These are phyloP conservation scores for Dactylellina drechsleri DNA, from an alignment of 2,329 filamentous ascomycete species.

Conservation along the genomic window DNA sequence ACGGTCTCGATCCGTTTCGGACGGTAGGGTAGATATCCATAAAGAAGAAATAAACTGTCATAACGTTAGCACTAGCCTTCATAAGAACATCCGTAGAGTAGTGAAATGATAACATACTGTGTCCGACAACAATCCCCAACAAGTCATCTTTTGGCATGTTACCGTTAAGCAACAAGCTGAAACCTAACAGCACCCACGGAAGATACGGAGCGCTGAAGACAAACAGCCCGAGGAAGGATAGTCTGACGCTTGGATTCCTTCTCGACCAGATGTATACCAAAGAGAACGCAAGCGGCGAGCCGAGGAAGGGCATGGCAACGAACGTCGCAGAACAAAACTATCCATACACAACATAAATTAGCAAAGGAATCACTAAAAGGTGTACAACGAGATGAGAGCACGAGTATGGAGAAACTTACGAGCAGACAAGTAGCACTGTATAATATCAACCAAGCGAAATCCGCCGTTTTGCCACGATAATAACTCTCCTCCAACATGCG, in stretches of 20 bases:
- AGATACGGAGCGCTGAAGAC: conserved; percentile 94
- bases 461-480: conserved; percentile 84
- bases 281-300: conserved; percentile 90
- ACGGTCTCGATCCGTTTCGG: conserved; percentile 81
- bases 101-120: conserved; percentile 66
- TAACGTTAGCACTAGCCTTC: background rate
- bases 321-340: conserved; percentile 48
- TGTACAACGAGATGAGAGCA: no score
- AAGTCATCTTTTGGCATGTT: conserved; percentile 94
- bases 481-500: conserved; percentile 91
- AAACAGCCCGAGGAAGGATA: conserved; percentile 87
- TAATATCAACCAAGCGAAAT: conserved; percentile 92
- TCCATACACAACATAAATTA: background rate
- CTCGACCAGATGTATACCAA: conserved; percentile 98
- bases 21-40: conserved; percentile 94
- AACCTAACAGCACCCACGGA: conserved; percentile 93
- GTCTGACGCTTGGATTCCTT: conserved; percentile 87
- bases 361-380: background rate
- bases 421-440: conserved; percentile 85
- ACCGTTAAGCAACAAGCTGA: conserved; percentile 90
- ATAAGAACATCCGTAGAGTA: background rate
- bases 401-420: conserved; percentile 30
- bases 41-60: conserved; percentile 91
- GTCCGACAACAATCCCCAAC: conserved; percentile 91
- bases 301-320: conserved; percentile 82